Base-by-base conservation (phyloP, 1,284 basidiomycete genomes). In the Anthracocystis panici-leucophaei region DNA sequence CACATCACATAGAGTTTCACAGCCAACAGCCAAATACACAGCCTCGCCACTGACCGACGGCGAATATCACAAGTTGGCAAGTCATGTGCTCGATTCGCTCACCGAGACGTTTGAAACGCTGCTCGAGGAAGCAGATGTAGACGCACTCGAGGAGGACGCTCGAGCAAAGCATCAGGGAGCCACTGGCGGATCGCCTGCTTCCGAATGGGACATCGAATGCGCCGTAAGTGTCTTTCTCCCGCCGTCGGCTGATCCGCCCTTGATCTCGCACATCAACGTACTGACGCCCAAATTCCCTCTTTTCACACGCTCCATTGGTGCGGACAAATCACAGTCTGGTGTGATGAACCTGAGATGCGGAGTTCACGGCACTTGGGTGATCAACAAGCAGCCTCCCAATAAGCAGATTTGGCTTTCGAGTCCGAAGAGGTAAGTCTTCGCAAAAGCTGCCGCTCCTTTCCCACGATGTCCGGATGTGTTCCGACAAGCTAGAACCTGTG, bases 361-460 rank as follows among this genome's bases (percentile, higher is more conserved):
- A 38, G 88, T 89, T 9, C 88, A 92, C 70, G 95, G 95, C 20
- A 98, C 93, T n/a, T 99, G 97, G 87, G 96, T 98, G 44, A 93
- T 99, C 87, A 99, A 99, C 88, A 99, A 99, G 88, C 96, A 99
- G 86, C 96, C 96, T 10, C 96, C 97, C 6, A 98, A 98, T 85
- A 94, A 95, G 86, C 97, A 99, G 86, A 98, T 99, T 83, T 99
- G 96, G 96, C 88, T 99, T 35, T 95, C 93, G 12, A 96, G 94
- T 38, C 96, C 96, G 0, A 74, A 64, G 25, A 81, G 78, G 81
- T 83, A 59, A 12, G 80, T 62, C 20, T 38, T 29, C 1, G 12
- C n/a, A n/a, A 29, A 16, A 40, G 23, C n/a, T 40, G 27, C 18
- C 20, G 18, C 29, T 10, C 29, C 14, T 38, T 48, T 23, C 12